These are phyloP conservation scores for Aspergillus cejpii DNA, from an alignment of 2,329 filamentous ascomycete genomes.

Conservation along the genomic window DNA sequence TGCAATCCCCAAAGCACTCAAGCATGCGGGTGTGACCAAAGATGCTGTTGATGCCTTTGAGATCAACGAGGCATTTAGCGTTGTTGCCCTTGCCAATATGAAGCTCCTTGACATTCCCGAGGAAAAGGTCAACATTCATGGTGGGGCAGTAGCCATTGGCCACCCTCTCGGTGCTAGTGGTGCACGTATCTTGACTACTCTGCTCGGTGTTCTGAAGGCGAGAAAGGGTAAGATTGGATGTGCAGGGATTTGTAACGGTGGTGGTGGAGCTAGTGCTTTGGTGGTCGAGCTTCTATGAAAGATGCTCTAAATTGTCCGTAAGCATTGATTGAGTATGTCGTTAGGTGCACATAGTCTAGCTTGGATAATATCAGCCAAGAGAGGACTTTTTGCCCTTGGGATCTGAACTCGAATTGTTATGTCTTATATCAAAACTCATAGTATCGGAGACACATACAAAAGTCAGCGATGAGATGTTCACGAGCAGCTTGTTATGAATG, in stretches of 20 bases:
- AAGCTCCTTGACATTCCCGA: constrained; percentile 74
- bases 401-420: no score
- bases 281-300: constrained; percentile 64
- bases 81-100: constrained; percentile 92
- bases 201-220: constrained; percentile 80
- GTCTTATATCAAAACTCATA: no score
- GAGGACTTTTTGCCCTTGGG: no score
- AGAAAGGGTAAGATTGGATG: constrained; percentile 91
- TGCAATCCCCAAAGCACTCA: constrained; percentile 93
- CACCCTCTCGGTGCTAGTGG: constrained; percentile 92
- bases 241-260: constrained; percentile 96
- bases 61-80: constrained; percentile 99
- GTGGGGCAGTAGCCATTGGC: constrained; percentile 90
- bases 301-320: constrained; percentile 16
- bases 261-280: constrained; percentile 87
- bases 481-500: no score
- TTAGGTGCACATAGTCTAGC: no score
- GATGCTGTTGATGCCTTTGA: constrained; percentile 86
- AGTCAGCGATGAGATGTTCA: no score
- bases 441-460: no score
- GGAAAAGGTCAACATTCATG: constrained; percentile 90
- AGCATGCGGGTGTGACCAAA: constrained; percentile 77
- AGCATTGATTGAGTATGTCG: constrained; percentile 14
- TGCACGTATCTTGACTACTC: constrained; percentile 83
- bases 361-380: no score